These are phyloP conservation scores for Clavispora carvajalis DNA, from an alignment of 805 yeast species.

Conservation along the genomic window DNA sequence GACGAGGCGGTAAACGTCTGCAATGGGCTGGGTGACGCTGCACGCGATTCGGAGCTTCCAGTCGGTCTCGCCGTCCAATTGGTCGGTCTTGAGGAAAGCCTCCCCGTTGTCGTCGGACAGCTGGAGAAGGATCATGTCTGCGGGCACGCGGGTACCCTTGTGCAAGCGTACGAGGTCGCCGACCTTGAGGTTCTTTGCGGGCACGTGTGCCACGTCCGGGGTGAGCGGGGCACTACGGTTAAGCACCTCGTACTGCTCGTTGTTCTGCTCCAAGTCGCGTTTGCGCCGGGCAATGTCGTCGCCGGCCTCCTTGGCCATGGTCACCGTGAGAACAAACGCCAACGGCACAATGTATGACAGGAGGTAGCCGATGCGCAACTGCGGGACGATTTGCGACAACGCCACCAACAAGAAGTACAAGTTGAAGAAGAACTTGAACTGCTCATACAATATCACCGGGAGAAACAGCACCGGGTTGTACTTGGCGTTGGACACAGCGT, in stretches of 20 bases:
- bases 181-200: slow-evolving; percentile 64
- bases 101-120: slow-evolving; percentile 70
- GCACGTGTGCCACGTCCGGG: slow-evolving; percentile 22
- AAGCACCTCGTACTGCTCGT: slow-evolving; percentile 72
- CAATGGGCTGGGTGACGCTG: slow-evolving; percentile 57
- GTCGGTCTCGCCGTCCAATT: slow-evolving; percentile 97
- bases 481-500: slow-evolving; percentile 90
- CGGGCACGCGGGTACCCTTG: slow-evolving; percentile 86
- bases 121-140: slow-evolving; percentile 82
- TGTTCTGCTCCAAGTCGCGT: slow-evolving; percentile 85
- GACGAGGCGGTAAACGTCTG: slow-evolving; percentile 44
- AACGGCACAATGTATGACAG: slow-evolving; percentile 92
- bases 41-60: slow-evolving; percentile 90
- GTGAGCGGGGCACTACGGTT: slow-evolving; percentile 20
- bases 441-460: slow-evolving; percentile 88
- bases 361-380: slow-evolving; percentile 84
- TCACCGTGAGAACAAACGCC: slow-evolving; percentile 85
- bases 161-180: slow-evolving; percentile 80
- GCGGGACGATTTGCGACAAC: slow-evolving; percentile 86
- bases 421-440: slow-evolving; percentile 94
- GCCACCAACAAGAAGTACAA: slow-evolving; percentile 90
- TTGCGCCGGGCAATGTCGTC: slow-evolving; percentile 90
- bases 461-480: slow-evolving; percentile 83
- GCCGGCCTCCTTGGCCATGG: slow-evolving; percentile 92
- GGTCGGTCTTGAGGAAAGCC: slow-evolving; percentile 92